Evolutionary conservation across 768 basidiomycete species (phyloP).

Genomic region (Mrakia frigida): DNA sequence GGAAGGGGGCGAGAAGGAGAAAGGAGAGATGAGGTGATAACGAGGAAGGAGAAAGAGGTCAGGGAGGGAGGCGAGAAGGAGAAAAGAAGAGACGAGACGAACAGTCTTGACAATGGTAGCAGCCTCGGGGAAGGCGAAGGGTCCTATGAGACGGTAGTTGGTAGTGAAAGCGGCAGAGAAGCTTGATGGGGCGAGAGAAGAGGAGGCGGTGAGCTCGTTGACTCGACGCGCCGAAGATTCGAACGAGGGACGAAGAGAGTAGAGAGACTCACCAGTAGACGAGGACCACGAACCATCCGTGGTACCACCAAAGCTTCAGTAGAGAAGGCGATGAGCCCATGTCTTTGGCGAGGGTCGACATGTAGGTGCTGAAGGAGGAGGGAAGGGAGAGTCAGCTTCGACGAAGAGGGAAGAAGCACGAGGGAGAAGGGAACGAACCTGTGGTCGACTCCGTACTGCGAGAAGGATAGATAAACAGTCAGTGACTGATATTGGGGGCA

Average conservation of each 20-base stretch:
- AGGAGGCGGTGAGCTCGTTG: neutral
- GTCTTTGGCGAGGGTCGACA: slow-evolving; percentile 56
- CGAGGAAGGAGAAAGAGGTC: neutral
- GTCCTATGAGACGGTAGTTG: slow-evolving; percentile 58
- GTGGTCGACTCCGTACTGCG: slow-evolving; percentile 56
- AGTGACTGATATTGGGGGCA: too few relatives aligned
- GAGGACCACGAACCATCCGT: slow-evolving; percentile 53
- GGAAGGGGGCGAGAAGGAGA: neutral
- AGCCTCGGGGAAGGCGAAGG: slow-evolving; percentile 49
- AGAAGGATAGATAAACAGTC: too few relatives aligned
- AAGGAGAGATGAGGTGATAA: too few relatives aligned
- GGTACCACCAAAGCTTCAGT: slow-evolving; percentile 49
- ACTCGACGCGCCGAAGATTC: neutral
- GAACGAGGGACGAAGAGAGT: neutral
- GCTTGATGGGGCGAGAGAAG: slow-evolving; percentile 39
- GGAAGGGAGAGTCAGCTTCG: neutral
- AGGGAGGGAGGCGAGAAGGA: neutral
- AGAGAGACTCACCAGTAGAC: slow-evolving; percentile 52
- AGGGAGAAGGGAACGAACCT: slow-evolving; percentile 32
- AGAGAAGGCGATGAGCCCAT: slow-evolving; percentile 56
- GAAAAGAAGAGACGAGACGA: too few relatives aligned
- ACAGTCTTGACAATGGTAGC: slow-evolving; percentile 51
- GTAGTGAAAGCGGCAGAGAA: slow-evolving; percentile 59
- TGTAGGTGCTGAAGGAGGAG: slow-evolving; percentile 51
- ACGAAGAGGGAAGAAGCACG: neutral